phyloP scores from a whole-genome alignment of 2,329 filamentous ascomycete species.

The Hypoxylon sp. region DNA sequence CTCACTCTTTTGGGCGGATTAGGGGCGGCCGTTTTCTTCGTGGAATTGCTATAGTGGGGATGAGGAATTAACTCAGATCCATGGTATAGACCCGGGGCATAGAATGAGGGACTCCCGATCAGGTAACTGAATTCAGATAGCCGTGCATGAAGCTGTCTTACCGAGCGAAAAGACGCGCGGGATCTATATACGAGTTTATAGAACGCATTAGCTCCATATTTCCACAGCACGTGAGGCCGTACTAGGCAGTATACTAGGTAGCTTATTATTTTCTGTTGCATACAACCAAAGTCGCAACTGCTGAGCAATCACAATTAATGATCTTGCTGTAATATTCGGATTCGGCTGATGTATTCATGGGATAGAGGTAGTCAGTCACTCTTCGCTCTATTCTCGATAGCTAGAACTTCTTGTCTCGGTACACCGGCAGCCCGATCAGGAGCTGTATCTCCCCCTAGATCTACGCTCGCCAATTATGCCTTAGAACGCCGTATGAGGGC shows the following conservation, averaged over 20 bases:
- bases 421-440: too few relatives aligned
- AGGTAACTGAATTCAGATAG: neutral
- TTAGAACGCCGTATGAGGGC: too few relatives aligned
- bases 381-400: neutral
- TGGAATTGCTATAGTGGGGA: neutral
- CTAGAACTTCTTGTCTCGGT: neutral
- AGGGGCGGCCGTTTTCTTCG: constrained; percentile 1
- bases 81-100: neutral
- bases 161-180: neutral
- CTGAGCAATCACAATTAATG: neutral
- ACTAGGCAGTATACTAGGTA: neutral
- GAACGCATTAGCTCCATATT: neutral
- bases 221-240: neutral
- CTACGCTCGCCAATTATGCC: too few relatives aligned
- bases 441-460: too few relatives aligned
- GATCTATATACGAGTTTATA: neutral
- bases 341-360: neutral
- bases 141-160: neutral
- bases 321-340: neutral
- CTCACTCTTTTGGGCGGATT: neutral
- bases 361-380: neutral
- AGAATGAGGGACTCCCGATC: neutral
- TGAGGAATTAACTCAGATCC: neutral
- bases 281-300: neutral
- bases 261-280: neutral